A percentile compares a stretch with the other conserved stretches of the same genome.
Evolutionary conservation across 2,329 filamentous ascomycete genomes (phyloP).

Genomic region (Trichoderma sp.): DNA sequence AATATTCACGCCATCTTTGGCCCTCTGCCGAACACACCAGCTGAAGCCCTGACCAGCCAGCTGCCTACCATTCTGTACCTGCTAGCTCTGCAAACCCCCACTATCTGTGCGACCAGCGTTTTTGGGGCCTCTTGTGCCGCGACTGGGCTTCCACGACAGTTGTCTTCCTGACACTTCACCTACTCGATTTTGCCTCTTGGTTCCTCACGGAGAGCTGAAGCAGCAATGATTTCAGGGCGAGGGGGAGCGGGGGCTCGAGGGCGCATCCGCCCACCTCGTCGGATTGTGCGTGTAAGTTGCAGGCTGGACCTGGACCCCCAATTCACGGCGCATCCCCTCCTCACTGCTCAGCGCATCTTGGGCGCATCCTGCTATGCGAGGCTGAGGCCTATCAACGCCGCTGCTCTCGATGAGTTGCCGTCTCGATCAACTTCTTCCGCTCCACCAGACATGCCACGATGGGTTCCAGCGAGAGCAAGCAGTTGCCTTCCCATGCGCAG

Average conservation of each 20-base stretch:
- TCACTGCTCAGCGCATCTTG: background rate
- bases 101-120: conserved; percentile 15
- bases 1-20: background rate
- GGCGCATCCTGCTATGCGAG: background rate
- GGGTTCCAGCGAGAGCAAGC: conserved; percentile 11
- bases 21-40: background rate
- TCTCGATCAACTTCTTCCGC: background rate
- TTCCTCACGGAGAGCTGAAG: background rate
- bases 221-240: conserved; percentile 49
- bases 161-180: background rate
- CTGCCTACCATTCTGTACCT: background rate
- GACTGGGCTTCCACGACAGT: conserved; percentile 1
- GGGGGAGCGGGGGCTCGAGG: conserved; percentile 43
- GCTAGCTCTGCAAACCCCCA: conserved; percentile 17
- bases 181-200: background rate
- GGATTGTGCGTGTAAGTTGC: conserved; percentile 41
- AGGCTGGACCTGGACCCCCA: background rate
- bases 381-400: background rate
- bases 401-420: background rate
- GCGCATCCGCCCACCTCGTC: conserved; percentile 45
- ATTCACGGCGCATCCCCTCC: background rate
- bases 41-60: background rate
- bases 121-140: background rate
- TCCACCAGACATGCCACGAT: background rate
- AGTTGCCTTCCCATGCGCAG: background rate